Evolutionary conservation across 768 basidiomycete species (phyloP), one percentile per base, ranked within the genome.

Genomic region (Leccinum arenicola): DNA sequence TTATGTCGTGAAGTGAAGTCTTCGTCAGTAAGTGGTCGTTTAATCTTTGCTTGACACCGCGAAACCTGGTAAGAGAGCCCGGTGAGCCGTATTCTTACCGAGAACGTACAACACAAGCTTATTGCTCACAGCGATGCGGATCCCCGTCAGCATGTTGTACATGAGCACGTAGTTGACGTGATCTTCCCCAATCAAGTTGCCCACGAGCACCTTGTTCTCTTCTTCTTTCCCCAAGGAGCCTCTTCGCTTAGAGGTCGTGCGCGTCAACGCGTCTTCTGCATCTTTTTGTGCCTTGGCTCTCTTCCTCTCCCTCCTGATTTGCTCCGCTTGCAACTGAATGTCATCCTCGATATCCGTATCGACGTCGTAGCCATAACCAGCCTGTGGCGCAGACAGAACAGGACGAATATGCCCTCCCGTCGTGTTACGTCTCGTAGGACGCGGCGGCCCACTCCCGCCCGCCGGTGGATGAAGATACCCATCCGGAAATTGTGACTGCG

Each of bases 101-200:
- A 45, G 25, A 36, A 1, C 3, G 23, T 10, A 19, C 2, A 23
- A 27, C 19, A 25, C 19, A 14, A 48, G 9, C 6, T 14, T 2
- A 17, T 23, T 12, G 80, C 89, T 70, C 66, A 93, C 95, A 29
- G 88, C 95, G 65, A 95, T 94, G 45, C 97, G 85, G 61, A 99
- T 99, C 5, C 97, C 97, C 4, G 97, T 99, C 68, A 99, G 81
- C 97, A 99, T 99, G 78, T 99, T 98, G 78, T 98, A 99, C 97
- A 98, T 98, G 68, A 99, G 77, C 59, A 98, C 92, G 66, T 98
- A 99, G 78, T 99, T 99, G 73, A 90, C 95, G 75, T 99, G 97
- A 68, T 87, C 96, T 72, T 98, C 95, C n/a, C 94, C 93, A 63
- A 99, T 97, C 64, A 98, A 76, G 72, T 98, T 98, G 1, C 97